Conservation (phyloP, 495 filamentous ascomycete genomes). For the Penicillium samsonianum region DNA sequence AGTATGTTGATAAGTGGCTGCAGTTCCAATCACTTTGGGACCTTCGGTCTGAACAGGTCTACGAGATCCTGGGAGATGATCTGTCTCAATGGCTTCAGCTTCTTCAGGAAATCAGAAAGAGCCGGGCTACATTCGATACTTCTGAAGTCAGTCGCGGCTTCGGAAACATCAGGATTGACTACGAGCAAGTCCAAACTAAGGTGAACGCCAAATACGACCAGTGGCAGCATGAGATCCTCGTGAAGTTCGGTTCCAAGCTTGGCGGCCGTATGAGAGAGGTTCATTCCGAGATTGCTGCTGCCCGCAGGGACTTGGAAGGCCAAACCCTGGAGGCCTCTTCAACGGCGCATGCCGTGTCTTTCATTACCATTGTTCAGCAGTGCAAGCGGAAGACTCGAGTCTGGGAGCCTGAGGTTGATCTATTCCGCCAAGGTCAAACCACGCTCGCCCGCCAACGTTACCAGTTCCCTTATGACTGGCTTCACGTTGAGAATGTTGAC, state of each 20-base stretch:
- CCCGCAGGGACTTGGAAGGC: conserved; percentile 81
- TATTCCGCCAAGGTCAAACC: conserved; percentile 92
- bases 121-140: conserved; percentile 91
- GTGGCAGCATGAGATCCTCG: conserved; percentile 96
- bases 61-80: conserved; percentile 86
- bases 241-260: conserved; percentile 86
- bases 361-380: conserved; percentile 96
- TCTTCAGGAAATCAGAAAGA: conserved; percentile 92
- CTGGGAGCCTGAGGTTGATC: conserved; percentile 94
- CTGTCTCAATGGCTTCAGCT: conserved; percentile 90
- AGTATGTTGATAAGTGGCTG: conserved; percentile 94
- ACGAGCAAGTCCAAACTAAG: conserved; percentile 96
- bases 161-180: conserved; percentile 91
- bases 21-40: conserved; percentile 99
- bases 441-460: conserved; percentile 86
- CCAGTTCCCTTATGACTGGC: conserved; percentile 90
- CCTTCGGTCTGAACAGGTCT: conserved; percentile 91
- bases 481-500: conserved; percentile 90
- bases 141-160: conserved; percentile 89
- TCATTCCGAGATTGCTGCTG: conserved; percentile 83
- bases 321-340: conserved; percentile 90
- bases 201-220: conserved; percentile 99
- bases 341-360: conserved; percentile 93
- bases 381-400: conserved; percentile 89
- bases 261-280: conserved; percentile 90